These are phyloP conservation scores for Kuraishia hungarica DNA, from an alignment of 805 yeast species.

Conservation along the genomic window DNA sequence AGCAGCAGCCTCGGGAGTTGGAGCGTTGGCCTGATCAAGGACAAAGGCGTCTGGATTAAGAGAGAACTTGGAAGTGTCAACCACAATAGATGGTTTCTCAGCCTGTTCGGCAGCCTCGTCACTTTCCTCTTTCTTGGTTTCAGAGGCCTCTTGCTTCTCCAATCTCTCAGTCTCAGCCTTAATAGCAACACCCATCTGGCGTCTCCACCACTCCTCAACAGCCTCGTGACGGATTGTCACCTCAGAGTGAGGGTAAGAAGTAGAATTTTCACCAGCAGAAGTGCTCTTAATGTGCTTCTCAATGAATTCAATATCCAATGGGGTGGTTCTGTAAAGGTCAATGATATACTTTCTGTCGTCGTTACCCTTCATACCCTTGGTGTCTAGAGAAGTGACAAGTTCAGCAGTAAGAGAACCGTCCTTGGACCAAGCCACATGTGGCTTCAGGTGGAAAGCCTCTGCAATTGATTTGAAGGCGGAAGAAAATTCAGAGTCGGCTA, in stretches of 20 bases:
- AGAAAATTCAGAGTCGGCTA: constrained; percentile 43
- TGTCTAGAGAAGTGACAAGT: constrained; percentile 62
- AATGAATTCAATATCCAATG: constrained; percentile 72
- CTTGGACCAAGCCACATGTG: constrained; percentile 47
- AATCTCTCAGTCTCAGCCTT: constrained; percentile 40
- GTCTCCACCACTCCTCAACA: constrained; percentile 82
- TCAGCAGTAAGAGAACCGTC: constrained; percentile 34
- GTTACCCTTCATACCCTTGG: constrained; percentile 79
- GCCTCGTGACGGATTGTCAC: constrained; percentile 80
- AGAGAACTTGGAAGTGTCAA: constrained; percentile 44
- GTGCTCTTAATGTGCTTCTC: constrained; percentile 43
- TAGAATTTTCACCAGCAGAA: constrained; percentile 19
- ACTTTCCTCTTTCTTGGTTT: constrained; percentile 22
- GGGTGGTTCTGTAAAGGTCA: constrained; percentile 79
- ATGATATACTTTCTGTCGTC: constrained; percentile 81
- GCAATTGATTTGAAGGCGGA: constrained; percentile 52
- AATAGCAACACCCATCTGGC: constrained; percentile 47
- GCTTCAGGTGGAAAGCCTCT: constrained; percentile 69
- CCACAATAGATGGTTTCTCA: constrained; percentile 38
- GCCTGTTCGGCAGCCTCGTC: constrained; percentile 25
- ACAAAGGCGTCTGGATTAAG: constrained; percentile 78
- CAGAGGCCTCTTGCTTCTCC: constrained; percentile 12
- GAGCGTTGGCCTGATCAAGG: constrained; percentile 25
- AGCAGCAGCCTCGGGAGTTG: constrained; percentile 25
- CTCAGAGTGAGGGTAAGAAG: constrained; percentile 78